Percentiles rank a stretch among this genome's conserved stretches.
Conservation (phyloP, 768 basidiomycete genomes). For the Suillus americanus region DNA sequence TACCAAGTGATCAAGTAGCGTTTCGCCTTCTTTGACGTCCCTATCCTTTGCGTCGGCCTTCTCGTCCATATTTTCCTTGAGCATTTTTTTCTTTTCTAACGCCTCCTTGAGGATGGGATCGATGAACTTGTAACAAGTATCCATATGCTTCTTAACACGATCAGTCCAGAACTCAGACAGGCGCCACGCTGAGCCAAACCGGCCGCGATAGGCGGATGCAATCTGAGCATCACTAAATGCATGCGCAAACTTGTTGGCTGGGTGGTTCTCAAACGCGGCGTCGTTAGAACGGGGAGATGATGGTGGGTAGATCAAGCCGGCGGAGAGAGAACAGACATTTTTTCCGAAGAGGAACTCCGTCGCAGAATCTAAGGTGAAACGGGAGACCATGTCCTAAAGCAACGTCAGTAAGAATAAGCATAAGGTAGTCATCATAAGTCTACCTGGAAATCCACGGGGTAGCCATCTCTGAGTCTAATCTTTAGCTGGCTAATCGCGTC, state of each 20-base stretch:
- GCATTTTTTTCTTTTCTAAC: conserved; percentile 34
- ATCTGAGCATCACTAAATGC: conserved; percentile 42
- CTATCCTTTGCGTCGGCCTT: conserved; percentile 16
- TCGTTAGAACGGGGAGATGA: conserved; percentile 23
- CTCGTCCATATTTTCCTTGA: conserved; percentile 11
- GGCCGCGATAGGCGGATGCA: conserved; percentile 29
- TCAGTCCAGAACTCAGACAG: conserved; percentile 46
- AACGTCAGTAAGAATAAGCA: conserved; percentile 6
- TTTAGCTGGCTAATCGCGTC: conserved; percentile 34
- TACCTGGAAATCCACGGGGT: conserved; percentile 44
- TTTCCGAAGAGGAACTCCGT: conserved; percentile 56
- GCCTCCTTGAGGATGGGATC: conserved; percentile 47
- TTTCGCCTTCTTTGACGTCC: conserved; percentile 40
- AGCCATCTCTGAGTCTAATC: conserved; percentile 32
- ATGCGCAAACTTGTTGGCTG: conserved; percentile 35
- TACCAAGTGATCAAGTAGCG: conserved; percentile 53
- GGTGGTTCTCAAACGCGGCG: conserved; percentile 25
- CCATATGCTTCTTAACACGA: conserved; percentile 35
- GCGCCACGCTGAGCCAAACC: conserved; percentile 44
- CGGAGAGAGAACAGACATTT: conserved; percentile 35
- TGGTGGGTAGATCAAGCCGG: conserved; percentile 36
- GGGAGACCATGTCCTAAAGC: conserved; percentile 35
- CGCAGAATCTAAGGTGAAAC: conserved; percentile 58
- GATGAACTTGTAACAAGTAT: conserved; percentile 45
- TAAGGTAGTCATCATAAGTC: not conserved